Evolutionary conservation across 176 grass and related monocot genomes (phyloP), one percentile per base, ranked within the genome.

Genomic region (Eleusine indica): DNA sequence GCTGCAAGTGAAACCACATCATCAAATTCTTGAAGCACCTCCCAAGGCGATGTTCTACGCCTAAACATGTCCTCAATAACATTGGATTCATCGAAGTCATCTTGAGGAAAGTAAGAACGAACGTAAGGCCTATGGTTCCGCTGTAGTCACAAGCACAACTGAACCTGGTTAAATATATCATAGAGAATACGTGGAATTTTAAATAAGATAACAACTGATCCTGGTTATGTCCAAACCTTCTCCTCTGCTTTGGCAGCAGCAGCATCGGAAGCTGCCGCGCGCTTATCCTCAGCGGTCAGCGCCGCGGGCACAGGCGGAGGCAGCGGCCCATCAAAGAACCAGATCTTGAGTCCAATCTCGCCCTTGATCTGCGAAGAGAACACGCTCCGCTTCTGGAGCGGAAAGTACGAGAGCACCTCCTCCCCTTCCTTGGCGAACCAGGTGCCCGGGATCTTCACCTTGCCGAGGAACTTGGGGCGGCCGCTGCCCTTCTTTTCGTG

Each of bases 1-100:
- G 97, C 84, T 87, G 87, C 97, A 92, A 99, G 91, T 79, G 97
- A 96, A 86, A 99, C 91, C 91, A 96, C 89, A 78, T 99, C 97
- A 92, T 99, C 97, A 61, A 99, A 87, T 81, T 93, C 91, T 96
- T 96, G 93, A 74, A 96, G 93, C 81, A 92, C 96, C 70, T 99
- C 97, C 81, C 84, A 70, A 79, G 97, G 97, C 80, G 96, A 86
- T 79, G 93, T 84, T 61, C 77, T 91, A 35, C 2, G 32, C 32
- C 32, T 35, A 83, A 96, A 99, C 10, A 96, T 81, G 17, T 96
- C 97, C 76, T 99, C 93, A 85, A 96, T 91, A 66, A 94, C 97
- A 84, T 81, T 88, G 89, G 96, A 99, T 83, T 99, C 97, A 81
- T 99, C 97, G 84, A 99, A 99, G 82, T 94, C 97, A 52, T 99